phyloP scores from a whole-genome alignment of 2,329 filamentous ascomycete species.

The Fusarium equiseti region DNA sequence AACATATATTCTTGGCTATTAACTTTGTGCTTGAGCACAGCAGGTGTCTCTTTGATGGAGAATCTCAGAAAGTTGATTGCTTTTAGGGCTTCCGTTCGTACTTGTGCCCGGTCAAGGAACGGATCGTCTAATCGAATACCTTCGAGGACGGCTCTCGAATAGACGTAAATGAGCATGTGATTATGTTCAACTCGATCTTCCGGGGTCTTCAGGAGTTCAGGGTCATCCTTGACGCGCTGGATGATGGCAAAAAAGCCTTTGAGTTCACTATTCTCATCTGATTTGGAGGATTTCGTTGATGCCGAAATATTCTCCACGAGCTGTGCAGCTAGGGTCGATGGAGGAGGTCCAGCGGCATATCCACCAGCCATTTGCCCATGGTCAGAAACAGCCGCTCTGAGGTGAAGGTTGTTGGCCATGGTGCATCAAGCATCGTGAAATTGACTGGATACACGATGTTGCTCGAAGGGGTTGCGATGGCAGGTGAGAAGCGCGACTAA shows the following conservation, averaged over 20 bases:
- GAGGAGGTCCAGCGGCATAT: slow-evolving; percentile 59
- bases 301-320: slow-evolving; percentile 84
- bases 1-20: slow-evolving; percentile 59
- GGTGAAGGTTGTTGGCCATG: slow-evolving; percentile 48
- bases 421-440: slow-evolving; percentile 44
- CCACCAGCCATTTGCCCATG: slow-evolving; percentile 35
- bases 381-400: slow-evolving; percentile 35
- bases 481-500: slow-evolving; percentile 34
- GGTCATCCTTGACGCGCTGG: slow-evolving; percentile 65
- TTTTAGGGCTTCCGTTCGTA: slow-evolving; percentile 72
- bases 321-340: slow-evolving; percentile 89
- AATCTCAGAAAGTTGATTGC: slow-evolving; percentile 82
- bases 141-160: slow-evolving; percentile 82
- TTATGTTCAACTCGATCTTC: slow-evolving; percentile 81
- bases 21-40: slow-evolving; percentile 67
- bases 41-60: slow-evolving; percentile 80
- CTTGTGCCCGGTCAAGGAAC: slow-evolving; percentile 68
- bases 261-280: slow-evolving; percentile 78
- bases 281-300: slow-evolving; percentile 69
- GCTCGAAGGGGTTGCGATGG: neutral
- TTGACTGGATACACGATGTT: slow-evolving; percentile 12
- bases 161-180: slow-evolving; percentile 86
- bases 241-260: slow-evolving; percentile 74
- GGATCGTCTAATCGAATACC: slow-evolving; percentile 75
- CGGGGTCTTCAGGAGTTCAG: slow-evolving; percentile 66